phyloP scores from a whole-genome alignment of 805 yeast species.

The Saturnispora hagleri region DNA sequence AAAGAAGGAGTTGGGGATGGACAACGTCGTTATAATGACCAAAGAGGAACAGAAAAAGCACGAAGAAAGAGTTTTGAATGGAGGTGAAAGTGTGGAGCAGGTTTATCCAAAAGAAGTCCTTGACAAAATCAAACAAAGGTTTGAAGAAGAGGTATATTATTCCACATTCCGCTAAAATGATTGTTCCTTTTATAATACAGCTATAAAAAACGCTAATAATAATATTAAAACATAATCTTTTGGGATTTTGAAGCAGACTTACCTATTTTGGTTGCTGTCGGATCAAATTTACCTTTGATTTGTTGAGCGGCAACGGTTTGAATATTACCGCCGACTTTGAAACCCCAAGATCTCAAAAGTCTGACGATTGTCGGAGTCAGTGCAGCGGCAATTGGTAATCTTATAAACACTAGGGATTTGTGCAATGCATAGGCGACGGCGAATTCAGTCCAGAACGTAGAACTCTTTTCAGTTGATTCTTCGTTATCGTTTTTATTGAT shows the following conservation, averaged over 20 bases:
- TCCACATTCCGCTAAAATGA: slow-evolving; percentile 37
- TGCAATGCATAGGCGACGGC: slow-evolving; percentile 90
- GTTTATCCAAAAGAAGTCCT: slow-evolving; percentile 58
- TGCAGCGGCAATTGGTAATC: slow-evolving; percentile 88
- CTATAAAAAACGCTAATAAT: neutral
- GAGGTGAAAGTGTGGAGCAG: slow-evolving; percentile 51
- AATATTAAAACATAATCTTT: slow-evolving; percentile 14
- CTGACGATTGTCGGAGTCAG: slow-evolving; percentile 74
- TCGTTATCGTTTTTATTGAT: neutral
- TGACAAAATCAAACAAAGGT: slow-evolving; percentile 49
- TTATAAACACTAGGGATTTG: slow-evolving; percentile 71
- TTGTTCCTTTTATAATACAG: neutral
- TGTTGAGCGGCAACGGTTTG: slow-evolving; percentile 28
- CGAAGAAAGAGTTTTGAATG: slow-evolving; percentile 64
- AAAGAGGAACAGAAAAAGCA: slow-evolving; percentile 78
- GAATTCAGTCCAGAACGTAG: slow-evolving; percentile 67
- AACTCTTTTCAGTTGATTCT: slow-evolving; percentile 16
- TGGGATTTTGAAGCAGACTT: slow-evolving; percentile 40
- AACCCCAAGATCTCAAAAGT: slow-evolving; percentile 65
- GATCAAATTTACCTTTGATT: slow-evolving; percentile 22
- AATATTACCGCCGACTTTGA: slow-evolving; percentile 51
- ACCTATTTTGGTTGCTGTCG: slow-evolving; percentile 44
- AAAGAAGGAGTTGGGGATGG: slow-evolving; percentile 48
- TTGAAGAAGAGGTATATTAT: slow-evolving; percentile 68
- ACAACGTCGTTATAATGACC: slow-evolving; percentile 81